Conservation (phyloP, 306 rosid species). For the Malus sylvestris region DNA sequence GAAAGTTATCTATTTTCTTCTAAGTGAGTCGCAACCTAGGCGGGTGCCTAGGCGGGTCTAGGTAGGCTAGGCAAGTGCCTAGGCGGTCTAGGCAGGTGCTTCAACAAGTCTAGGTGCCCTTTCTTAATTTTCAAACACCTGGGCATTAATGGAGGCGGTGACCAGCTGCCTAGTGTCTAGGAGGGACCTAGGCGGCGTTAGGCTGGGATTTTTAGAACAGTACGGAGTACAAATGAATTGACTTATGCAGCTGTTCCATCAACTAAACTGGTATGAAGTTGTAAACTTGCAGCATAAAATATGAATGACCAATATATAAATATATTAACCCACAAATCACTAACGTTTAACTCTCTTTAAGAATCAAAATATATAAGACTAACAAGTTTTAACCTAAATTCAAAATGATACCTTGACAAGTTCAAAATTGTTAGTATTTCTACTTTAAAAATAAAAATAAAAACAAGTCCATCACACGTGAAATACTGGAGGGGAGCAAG, state of each 20-base stretch:
- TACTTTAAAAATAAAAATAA: background rate
- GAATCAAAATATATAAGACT: background rate
- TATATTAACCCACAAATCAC: background rate
- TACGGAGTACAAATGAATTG: background rate
- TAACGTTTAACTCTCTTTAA: background rate
- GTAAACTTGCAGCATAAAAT: background rate
- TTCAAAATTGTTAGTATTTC: background rate
- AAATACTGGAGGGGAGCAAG: background rate
- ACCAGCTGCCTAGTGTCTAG: no score
- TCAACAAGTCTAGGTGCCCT: no score
- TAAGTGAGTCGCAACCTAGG: no score
- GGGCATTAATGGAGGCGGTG: no score
- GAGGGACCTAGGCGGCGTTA: no score
- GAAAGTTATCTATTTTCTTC: no score
- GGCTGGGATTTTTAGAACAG: no score
- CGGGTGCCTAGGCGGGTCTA: no score
- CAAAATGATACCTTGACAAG: background rate
- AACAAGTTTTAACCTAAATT: background rate
- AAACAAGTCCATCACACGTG: background rate
- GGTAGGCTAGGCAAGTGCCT: no score
- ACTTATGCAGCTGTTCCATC: background rate
- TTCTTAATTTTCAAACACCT: no score
- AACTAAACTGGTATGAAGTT: background rate
- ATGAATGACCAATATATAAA: background rate
- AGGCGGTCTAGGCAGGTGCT: no score